Percentiles rank a stretch among this genome's conserved stretches.
phyloP scores from a whole-genome alignment of 2,329 filamentous ascomycete genomes.

The Sclerotiophoma versabilis region DNA sequence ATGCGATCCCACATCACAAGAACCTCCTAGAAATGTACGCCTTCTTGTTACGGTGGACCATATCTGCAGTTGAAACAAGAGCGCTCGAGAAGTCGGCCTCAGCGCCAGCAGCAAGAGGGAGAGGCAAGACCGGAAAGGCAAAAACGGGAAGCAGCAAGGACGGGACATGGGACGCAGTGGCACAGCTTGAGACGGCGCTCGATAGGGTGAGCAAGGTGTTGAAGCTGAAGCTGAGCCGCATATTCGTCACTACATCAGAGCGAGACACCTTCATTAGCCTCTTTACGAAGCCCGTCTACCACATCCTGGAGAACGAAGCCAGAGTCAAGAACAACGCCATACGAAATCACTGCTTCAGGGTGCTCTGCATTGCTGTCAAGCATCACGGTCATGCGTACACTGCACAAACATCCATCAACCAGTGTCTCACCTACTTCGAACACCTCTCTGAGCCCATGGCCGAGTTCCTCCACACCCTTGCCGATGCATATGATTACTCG shows the following conservation, averaged over 20 bases:
- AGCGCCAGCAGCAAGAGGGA: conserved; percentile 73
- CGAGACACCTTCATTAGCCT: conserved; percentile 92
- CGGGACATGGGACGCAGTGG: conserved; percentile 84
- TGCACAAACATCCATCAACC: conserved; percentile 96
- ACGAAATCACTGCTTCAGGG: conserved; percentile 96
- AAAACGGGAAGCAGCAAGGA: conserved; percentile 68
- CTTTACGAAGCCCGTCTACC: conserved; percentile 90
- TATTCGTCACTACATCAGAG: conserved; percentile 96
- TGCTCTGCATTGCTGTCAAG: conserved; percentile 94
- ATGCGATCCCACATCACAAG: conserved; percentile 82
- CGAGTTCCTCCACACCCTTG: conserved; percentile 93
- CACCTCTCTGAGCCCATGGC: conserved; percentile 99
- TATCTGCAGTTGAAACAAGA: conserved; percentile 92
- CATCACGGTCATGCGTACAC: conserved; percentile 97
- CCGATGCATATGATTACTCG: conserved; percentile 96
- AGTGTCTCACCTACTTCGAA: conserved; percentile 97
- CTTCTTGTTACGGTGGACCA: conserved; percentile 93
- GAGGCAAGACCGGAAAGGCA: conserved; percentile 77
- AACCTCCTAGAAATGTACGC: conserved; percentile 91
- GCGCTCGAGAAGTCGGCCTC: conserved; percentile 86
- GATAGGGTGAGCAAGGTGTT: conserved; percentile 96
- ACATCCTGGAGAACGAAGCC: conserved; percentile 92
- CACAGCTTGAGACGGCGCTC: conserved; percentile 85
- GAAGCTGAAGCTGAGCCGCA: conserved; percentile 87
- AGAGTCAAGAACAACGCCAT: conserved; percentile 88